These are phyloP conservation scores for Botryosphaeria dothidea DNA, from an alignment of 2,329 filamentous ascomycete genomes.

Conservation along the genomic window DNA sequence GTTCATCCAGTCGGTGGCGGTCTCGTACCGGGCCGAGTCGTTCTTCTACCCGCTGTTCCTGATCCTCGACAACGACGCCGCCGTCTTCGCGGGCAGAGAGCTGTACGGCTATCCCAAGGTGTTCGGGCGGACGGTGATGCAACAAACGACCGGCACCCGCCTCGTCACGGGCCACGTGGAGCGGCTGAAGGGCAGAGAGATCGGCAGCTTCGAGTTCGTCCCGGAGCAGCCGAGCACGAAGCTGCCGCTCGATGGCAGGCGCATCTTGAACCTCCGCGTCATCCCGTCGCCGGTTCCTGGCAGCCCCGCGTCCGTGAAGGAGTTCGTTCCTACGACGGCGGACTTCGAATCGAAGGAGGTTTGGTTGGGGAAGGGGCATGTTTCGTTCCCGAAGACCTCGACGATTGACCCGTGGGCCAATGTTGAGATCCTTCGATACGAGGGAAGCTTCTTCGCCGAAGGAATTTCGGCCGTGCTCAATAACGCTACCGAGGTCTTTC, in stretches of 20 bases:
- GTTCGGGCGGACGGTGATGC: background rate
- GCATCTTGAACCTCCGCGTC: background rate
- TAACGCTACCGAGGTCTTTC: background rate
- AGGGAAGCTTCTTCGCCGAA: background rate
- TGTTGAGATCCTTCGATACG: background rate
- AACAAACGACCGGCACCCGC: background rate
- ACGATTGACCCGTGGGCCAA: background rate
- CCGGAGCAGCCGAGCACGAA: background rate
- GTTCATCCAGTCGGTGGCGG: conserved; percentile 8
- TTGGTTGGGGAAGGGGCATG: background rate
- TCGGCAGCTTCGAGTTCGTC: background rate
- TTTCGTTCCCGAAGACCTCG: background rate
- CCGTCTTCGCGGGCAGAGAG: conserved; percentile 9
- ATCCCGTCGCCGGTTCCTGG: background rate
- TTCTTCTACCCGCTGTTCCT: conserved; percentile 11
- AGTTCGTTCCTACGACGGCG: background rate
- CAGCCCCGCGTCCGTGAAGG: background rate
- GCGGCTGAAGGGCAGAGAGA: background rate
- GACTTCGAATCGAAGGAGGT: background rate
- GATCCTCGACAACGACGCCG: conserved; percentile 17
- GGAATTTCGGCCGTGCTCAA: background rate
- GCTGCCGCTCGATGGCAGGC: background rate
- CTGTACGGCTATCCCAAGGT: conserved; percentile 17
- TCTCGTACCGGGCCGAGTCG: background rate
- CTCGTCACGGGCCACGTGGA: background rate